These are phyloP conservation scores for Flaveria floridana DNA, from an alignment of 140 eudicot species.

Conservation along the genomic window DNA sequence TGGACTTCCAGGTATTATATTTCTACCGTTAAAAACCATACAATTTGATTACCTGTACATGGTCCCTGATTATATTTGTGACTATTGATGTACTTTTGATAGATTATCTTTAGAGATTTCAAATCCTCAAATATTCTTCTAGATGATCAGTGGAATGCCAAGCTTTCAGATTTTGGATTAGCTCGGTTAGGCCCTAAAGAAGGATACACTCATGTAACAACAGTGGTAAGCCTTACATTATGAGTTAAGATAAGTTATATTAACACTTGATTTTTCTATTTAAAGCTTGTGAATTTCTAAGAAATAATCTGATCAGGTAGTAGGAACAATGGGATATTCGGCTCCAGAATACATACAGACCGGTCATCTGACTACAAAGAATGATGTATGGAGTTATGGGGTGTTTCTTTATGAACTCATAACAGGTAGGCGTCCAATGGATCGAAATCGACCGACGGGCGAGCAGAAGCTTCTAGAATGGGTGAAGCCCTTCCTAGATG, in stretches of 20 bases:
- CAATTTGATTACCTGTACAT: neutral
- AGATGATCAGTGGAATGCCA: constrained; percentile 90
- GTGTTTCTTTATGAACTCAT: constrained; percentile 85
- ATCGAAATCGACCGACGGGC: constrained; percentile 60
- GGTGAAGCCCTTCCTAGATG: constrained; percentile 72
- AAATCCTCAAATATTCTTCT: constrained; percentile 88
- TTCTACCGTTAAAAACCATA: constrained; percentile 6
- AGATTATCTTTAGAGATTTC: constrained; percentile 89
- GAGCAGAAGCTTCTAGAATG: constrained; percentile 82
- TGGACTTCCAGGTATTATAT: constrained; percentile 75
- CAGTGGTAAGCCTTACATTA: constrained; percentile 57
- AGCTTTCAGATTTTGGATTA: constrained; percentile 90
- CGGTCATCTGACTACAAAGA: constrained; percentile 71
- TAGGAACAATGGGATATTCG: constrained; percentile 86
- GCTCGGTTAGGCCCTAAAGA: constrained; percentile 90
- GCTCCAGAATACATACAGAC: constrained; percentile 84
- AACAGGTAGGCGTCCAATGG: constrained; percentile 80
- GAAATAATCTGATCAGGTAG: constrained; percentile 47
- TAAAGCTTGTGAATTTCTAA: neutral
- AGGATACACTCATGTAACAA: constrained; percentile 76
- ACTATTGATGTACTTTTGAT: neutral
- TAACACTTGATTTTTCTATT: neutral
- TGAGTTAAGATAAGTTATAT: neutral
- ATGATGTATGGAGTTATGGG: constrained; percentile 84
- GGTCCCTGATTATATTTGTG: constrained; percentile 11